Base-by-base conservation (phyloP, 345 rosid genomes). In the Laguncularia racemosa region DNA sequence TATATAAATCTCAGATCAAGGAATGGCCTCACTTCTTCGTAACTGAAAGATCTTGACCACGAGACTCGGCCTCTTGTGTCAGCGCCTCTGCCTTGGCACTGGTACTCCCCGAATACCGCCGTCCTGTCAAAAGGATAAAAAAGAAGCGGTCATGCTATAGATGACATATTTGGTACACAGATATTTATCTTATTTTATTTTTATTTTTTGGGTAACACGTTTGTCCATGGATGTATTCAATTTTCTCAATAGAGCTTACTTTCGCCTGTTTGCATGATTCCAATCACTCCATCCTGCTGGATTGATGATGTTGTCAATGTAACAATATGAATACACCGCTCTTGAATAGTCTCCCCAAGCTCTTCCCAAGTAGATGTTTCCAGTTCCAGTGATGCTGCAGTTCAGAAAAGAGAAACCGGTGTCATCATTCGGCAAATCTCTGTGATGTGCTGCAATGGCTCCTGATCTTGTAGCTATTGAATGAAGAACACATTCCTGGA, bases 321-420 rank as follows among this genome's bases (percentile, higher is more conserved):
- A 55, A 65, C 96, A 89, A 75, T 89, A 68, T 4, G 97, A 82
- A 67, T 86, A 93, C 19, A 93, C 73, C 13, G 53, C 65, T 71
- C 88, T 86, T 3, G 97, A 86, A 53, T 83, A 82, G 65, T 79
- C 72, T 45, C 99, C 99, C 96, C 97, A 93, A 59, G 99, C 96
- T 76, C 97, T 79, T 62, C 99, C 99, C 50, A 93, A 46, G 38
- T 68, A 76, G 58, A 89, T 66, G 61, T 68, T 79, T 15, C 99
- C 99, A 0, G 91, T 83, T 60, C 99, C 97, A 6, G 74, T 69
- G 55, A 89, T 76, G 1, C 53, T 55, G 55, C 99, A 89, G 60
- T 84, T 78, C 2, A 85, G 88, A 64, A 93, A 89, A 6, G 97
- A 85, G 60, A 84, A 93, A 1, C 99, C 99, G 0, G 99, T 80